Evolutionary conservation across 139 green algal species (phyloP).

Genomic region (Chlorella ohadii): DNA sequence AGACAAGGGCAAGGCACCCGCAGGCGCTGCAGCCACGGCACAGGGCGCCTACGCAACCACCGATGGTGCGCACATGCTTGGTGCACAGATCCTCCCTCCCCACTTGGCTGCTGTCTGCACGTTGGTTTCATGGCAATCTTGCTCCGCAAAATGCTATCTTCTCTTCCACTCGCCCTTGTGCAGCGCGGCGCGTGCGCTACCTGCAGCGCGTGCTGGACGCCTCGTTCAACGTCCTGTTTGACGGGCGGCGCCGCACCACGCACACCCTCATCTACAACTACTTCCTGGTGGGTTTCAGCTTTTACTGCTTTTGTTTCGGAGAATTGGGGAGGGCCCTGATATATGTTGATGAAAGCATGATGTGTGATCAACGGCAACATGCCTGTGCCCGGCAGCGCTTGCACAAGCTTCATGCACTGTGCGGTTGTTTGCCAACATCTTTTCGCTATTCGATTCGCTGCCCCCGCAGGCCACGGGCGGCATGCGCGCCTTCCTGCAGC

Average conservation of each 20-base stretch:
- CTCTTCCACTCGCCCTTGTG: background rate
- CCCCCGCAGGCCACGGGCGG: constrained; percentile 50
- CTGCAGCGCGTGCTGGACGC: constrained; percentile 67
- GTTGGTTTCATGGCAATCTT: too few species aligned
- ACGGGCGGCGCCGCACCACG: constrained; percentile 77
- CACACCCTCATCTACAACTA: constrained; percentile 85
- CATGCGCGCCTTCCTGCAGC: constrained; percentile 43
- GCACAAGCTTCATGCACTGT: too few species aligned
- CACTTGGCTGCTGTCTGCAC: background rate
- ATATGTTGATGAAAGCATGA: too few species aligned
- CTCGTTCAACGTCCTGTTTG: constrained; percentile 77
- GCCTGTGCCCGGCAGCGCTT: too few species aligned
- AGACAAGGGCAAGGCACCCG: constrained; percentile 31
- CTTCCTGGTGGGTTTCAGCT: constrained; percentile 53
- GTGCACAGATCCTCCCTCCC: background rate
- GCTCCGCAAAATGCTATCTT: too few species aligned
- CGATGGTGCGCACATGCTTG: background rate
- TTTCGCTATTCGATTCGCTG: too few species aligned
- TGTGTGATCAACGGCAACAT: too few species aligned
- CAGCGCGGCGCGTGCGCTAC: constrained; percentile 39
- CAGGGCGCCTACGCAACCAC: background rate
- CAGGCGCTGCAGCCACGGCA: background rate
- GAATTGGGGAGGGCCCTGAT: too few species aligned
- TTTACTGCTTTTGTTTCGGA: too few species aligned
- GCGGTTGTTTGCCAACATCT: too few species aligned